phyloP scores from a whole-genome alignment of 148 eudicot species.

The Rhododendron mucronatum region DNA sequence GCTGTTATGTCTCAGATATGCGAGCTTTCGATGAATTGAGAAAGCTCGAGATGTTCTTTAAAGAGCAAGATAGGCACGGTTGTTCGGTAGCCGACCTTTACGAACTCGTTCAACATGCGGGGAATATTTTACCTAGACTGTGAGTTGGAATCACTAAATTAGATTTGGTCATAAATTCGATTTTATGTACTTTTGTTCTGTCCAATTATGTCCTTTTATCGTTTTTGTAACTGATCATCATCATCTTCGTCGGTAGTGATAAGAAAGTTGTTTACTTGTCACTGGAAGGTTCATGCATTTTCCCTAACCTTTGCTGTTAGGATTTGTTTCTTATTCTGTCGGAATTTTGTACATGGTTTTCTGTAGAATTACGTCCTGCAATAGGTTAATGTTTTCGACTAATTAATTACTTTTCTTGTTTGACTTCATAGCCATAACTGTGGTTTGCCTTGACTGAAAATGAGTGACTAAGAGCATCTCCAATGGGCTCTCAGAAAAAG shows the following conservation, averaged over 20 bases:
- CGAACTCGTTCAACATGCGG: slow-evolving; percentile 97
- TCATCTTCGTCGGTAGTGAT: background rate
- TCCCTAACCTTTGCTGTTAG: background rate
- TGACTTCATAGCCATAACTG: background rate
- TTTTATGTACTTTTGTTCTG: background rate
- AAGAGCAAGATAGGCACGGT: slow-evolving; percentile 83
- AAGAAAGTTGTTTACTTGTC: background rate
- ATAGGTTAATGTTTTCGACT: background rate
- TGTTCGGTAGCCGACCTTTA: slow-evolving; percentile 74
- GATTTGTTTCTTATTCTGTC: background rate
- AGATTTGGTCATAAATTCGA: background rate
- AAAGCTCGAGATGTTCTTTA: slow-evolving; percentile 82
- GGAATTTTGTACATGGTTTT: background rate
- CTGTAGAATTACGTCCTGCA: background rate
- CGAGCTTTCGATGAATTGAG: slow-evolving; percentile 93
- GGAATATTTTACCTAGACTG: slow-evolving; percentile 91
- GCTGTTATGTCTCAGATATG: slow-evolving; percentile 58
- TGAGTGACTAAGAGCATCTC: background rate
- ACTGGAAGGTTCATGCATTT: background rate
- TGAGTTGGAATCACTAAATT: slow-evolving; percentile 31
- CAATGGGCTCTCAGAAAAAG: background rate
- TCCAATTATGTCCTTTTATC: background rate
- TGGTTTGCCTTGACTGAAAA: background rate
- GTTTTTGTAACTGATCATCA: background rate
- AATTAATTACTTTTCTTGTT: background rate